Evolutionary conservation across 352 stramenopile species (phyloP).

Genomic region (Aphanomyces invadans): DNA sequence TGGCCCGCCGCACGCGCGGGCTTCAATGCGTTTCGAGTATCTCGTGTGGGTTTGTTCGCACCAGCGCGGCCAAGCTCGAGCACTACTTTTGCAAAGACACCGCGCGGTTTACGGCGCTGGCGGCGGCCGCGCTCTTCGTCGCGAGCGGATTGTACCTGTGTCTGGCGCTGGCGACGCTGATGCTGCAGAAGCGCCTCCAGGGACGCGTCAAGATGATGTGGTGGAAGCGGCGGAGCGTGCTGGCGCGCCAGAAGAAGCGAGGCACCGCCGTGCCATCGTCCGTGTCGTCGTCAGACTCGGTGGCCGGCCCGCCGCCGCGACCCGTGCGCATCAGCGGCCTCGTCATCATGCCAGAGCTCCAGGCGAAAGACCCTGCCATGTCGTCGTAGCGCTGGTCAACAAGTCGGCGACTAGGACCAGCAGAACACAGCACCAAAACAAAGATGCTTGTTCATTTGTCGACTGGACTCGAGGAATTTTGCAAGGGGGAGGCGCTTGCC

Average conservation of each 20-base stretch:
- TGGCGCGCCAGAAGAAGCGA: not conserved
- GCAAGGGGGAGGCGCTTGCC: no score
- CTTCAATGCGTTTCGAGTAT: not conserved
- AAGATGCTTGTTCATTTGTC: no score
- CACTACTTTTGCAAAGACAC: not conserved
- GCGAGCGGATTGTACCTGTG: not conserved
- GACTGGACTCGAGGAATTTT: no score
- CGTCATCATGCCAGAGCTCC: not conserved
- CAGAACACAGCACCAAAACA: no score
- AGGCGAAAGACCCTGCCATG: not conserved
- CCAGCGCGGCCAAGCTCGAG: not conserved
- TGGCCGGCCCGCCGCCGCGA: no score
- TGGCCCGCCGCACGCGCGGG: not conserved
- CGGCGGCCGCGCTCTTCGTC: not conserved
- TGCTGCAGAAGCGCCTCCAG: not conserved
- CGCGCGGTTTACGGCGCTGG: not conserved
- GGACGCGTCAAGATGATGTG: not conserved
- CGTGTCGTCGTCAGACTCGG: conserved; percentile 1
- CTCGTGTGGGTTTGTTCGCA: not conserved
- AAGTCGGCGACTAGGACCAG: no score
- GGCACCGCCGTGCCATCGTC: not conserved
- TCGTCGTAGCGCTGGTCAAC: no score
- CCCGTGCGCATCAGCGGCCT: not conserved
- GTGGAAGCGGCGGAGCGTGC: not conserved
- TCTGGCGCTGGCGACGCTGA: not conserved